A percentile compares a stretch with the other conserved stretches of the same genome.
Conservation (phyloP, 768 basidiomycete genomes). For the Tulasnella calospora region DNA sequence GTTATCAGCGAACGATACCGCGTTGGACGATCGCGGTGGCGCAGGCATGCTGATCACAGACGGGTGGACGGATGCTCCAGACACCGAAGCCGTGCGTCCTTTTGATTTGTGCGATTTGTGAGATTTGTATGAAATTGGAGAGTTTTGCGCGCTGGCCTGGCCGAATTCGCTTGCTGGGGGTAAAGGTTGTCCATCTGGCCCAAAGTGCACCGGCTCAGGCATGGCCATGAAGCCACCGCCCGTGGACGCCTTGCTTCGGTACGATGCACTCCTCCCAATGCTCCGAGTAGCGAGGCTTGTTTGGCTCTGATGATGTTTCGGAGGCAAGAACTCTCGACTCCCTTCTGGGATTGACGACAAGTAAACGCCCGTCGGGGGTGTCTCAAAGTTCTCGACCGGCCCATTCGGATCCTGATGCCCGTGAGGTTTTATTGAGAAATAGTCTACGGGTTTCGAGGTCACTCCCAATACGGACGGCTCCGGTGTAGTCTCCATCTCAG, state of each 20-base stretch:
- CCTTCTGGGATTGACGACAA: slow-evolving; percentile 9
- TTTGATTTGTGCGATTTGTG: not conserved
- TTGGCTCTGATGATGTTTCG: not conserved
- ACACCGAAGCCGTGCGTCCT: not conserved
- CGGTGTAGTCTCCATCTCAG: slow-evolving; percentile 16
- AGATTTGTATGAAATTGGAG: not conserved
- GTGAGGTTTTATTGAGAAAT: slow-evolving; percentile 8
- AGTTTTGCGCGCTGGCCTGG: not conserved
- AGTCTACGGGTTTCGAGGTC: not conserved
- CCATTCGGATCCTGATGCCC: slow-evolving; percentile 4
- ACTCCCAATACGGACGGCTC: slow-evolving; percentile 11
- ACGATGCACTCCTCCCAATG: not conserved
- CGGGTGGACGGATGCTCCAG: not conserved
- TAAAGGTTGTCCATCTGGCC: not conserved
- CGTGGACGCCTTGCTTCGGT: not conserved
- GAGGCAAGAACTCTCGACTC: slow-evolving; percentile 3
- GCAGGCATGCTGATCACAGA: not conserved
- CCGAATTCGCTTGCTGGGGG: slow-evolving; percentile 3
- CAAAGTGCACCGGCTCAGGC: not conserved
- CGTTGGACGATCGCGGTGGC: not conserved
- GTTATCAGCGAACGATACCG: slow-evolving; percentile 6
- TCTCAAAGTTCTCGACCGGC: slow-evolving; percentile 5
- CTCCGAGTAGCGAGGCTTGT: not conserved
- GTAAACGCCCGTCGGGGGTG: not conserved
- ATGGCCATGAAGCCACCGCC: not conserved